A percentile compares a stretch with the other conserved stretches of the same genome.
Conservation (phyloP, 1,284 basidiomycete genomes). For the Neolentinus lepideus region DNA sequence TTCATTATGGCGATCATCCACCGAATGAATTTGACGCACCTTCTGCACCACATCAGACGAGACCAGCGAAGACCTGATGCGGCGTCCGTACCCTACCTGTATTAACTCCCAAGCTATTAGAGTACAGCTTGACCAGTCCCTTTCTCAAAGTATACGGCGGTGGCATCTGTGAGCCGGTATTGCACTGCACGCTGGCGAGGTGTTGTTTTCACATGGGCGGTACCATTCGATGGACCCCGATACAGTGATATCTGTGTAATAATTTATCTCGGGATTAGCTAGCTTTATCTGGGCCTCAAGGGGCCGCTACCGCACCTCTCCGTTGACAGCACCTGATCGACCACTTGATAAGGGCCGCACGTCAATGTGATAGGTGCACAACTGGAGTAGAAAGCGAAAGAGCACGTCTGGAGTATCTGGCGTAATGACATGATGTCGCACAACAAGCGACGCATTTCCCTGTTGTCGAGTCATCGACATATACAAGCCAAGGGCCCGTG, state of each 20-base stretch:
- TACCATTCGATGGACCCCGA: conserved; percentile 37
- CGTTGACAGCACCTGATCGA: conserved; percentile 65
- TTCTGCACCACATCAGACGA: no score
- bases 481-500: no score
- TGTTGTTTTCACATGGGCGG: conserved; percentile 32
- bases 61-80: no score
- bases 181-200: conserved; percentile 51
- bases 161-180: conserved; percentile 58
- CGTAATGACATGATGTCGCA: conserved; percentile 54
- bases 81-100: no score
- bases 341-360: conserved; percentile 63
- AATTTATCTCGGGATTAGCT: no score
- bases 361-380: conserved; percentile 61
- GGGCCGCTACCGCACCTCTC: no score
- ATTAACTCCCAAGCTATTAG: conserved; percentile 18
- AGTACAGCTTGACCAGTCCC: conserved; percentile 61
- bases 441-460: conserved; percentile 42
- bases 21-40: no score
- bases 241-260: conserved; percentile 53
- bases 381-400: conserved; percentile 45
- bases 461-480: no score
- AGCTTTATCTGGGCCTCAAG: no score
- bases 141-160: conserved; percentile 60
- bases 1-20: no score
- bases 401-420: conserved; percentile 51